phyloP scores from a whole-genome alignment of 768 basidiomycete species.

The Suillus luteus region DNA sequence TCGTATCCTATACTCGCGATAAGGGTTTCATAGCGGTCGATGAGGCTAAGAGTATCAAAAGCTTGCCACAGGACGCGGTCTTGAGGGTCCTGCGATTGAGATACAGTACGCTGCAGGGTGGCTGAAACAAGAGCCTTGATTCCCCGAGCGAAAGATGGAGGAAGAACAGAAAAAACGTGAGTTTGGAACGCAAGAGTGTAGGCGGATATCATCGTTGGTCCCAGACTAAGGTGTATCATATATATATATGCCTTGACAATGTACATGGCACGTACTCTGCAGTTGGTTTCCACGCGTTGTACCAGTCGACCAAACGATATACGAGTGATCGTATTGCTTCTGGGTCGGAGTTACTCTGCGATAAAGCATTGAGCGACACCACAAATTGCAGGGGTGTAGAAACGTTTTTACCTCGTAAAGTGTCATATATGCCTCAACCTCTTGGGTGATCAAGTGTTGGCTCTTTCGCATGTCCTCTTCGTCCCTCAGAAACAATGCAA shows the following conservation, averaged over 20 bases:
- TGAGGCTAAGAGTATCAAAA: conserved; percentile 71
- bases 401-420: conserved; percentile 56
- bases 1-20: conserved; percentile 85
- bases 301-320: conserved; percentile 68
- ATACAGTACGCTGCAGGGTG: conserved; percentile 43
- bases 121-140: conserved; percentile 68
- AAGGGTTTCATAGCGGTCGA: conserved; percentile 82
- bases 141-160: conserved; percentile 63
- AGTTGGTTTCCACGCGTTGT: conserved; percentile 70
- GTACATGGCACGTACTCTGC: conserved; percentile 49
- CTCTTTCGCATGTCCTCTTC: conserved; percentile 65
- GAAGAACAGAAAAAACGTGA: conserved; percentile 70
- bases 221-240: conserved; percentile 47
- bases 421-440: conserved; percentile 58
- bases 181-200: conserved; percentile 76
- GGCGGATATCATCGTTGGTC: conserved; percentile 55
- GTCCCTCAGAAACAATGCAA: background rate
- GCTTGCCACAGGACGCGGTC: conserved; percentile 52
- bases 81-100: conserved; percentile 29
- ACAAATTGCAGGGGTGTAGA: background rate
- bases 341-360: conserved; percentile 48
- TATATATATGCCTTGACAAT: conserved; percentile 12
- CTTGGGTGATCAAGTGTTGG: conserved; percentile 59
- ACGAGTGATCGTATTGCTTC: conserved; percentile 56
- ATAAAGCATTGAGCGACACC: conserved; percentile 8